These are phyloP conservation scores for Saposhnikovia divaricata DNA, from an alignment of 129 eudicot species.

Conservation along the genomic window DNA sequence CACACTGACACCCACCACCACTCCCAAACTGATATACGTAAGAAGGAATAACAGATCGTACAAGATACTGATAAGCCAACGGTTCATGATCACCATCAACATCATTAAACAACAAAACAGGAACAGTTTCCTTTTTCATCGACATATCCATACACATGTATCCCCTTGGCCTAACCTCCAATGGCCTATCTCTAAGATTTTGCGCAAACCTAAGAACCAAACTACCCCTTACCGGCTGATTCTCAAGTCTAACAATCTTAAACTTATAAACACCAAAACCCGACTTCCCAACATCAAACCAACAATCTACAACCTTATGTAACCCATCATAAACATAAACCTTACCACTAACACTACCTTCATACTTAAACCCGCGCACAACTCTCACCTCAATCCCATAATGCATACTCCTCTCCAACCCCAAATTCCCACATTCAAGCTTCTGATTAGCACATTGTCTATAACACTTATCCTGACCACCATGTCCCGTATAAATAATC, in stretches of 20 bases:
- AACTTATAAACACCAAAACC: constrained; percentile 74
- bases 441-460: constrained; percentile 63
- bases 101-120: constrained; percentile 57
- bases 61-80: constrained; percentile 40
- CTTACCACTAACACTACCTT: constrained; percentile 63
- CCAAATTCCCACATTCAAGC: constrained; percentile 72
- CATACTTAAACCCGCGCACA: constrained; percentile 58
- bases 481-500: constrained; percentile 65
- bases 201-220: constrained; percentile 40
- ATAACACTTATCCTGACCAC: constrained; percentile 56
- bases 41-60: constrained; percentile 45
- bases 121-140: constrained; percentile 44
- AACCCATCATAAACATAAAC: constrained; percentile 81
- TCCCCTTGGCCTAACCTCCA: constrained; percentile 48
- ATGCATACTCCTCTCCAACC: constrained; percentile 65
- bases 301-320: constrained; percentile 38
- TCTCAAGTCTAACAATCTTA: constrained; percentile 57
- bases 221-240: constrained; percentile 66
- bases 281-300: constrained; percentile 69
- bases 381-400: constrained; percentile 82
- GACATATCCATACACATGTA: constrained; percentile 62
- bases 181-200: constrained; percentile 40
- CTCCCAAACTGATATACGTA: constrained; percentile 37
- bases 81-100: constrained; percentile 60
- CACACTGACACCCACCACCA: constrained; percentile 51